phyloP scores from a whole-genome alignment of 2,329 filamentous ascomycete species.

The Talaromyces sp. region DNA sequence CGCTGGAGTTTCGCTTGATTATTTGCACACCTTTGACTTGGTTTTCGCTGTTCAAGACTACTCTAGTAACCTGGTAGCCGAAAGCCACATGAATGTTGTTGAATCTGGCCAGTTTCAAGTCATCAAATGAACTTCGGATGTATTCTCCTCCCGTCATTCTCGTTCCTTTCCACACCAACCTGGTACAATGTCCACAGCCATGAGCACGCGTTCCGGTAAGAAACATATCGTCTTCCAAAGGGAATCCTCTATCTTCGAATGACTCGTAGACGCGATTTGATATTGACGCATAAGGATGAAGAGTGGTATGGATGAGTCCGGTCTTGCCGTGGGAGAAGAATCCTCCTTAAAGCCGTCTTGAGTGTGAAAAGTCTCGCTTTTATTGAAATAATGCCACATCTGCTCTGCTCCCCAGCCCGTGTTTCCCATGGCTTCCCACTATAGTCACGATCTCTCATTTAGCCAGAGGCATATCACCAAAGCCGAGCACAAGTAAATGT shows the following conservation, averaged over 20 bases:
- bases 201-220: background rate
- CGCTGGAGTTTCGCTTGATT: background rate
- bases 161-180: background rate
- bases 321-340: slow-evolving; percentile 44
- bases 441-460: slow-evolving; percentile 49
- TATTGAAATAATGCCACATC: background rate
- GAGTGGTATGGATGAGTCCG: slow-evolving; percentile 46
- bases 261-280: background rate
- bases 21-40: background rate
- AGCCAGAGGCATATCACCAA: background rate
- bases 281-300: background rate
- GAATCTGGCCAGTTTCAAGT: background rate
- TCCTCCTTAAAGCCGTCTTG: slow-evolving; percentile 54
- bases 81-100: background rate
- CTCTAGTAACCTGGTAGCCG: background rate
- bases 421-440: slow-evolving; percentile 29
- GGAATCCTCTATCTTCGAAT: background rate
- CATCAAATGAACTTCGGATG: background rate
- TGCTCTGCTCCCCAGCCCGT: background rate
- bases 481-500: background rate
- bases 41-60: background rate
- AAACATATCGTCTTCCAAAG: background rate
- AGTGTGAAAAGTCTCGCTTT: slow-evolving; percentile 52
- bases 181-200: background rate
- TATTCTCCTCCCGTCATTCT: background rate